phyloP scores from a whole-genome alignment of 129 eudicot genomes.

The Gnaphalium uliginosum region DNA sequence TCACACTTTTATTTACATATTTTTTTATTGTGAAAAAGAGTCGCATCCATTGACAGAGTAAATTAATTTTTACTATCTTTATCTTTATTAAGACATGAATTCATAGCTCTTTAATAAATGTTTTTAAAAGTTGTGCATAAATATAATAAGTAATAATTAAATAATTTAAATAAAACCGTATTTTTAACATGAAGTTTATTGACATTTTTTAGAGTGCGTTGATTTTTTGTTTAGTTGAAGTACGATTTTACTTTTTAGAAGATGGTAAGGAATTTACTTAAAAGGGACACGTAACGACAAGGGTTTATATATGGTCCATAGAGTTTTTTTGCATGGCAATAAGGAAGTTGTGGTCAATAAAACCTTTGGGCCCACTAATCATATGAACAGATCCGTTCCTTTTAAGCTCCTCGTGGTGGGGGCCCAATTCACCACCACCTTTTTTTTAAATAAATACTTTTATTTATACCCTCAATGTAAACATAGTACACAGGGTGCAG shows the following conservation, averaged over 20 bases:
- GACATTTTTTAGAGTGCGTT: not conserved
- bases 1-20: no score
- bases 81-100: no score
- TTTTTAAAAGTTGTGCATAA: no score
- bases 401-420: constrained; percentile 43
- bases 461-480: not conserved
- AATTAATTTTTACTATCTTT: no score
- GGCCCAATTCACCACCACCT: constrained; percentile 31
- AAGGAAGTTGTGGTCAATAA: constrained; percentile 35
- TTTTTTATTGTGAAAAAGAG: no score
- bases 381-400: constrained; percentile 24
- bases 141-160: no score
- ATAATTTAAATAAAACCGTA: no score
- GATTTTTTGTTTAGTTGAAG: not conserved
- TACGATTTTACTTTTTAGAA: not conserved
- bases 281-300: constrained; percentile 15
- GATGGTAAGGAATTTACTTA: not conserved
- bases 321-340: constrained; percentile 10
- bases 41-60: no score
- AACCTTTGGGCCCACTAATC: constrained; percentile 23
- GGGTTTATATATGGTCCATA: constrained; percentile 17
- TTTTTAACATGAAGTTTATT: no score
- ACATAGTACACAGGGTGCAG: no score
- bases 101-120: no score
- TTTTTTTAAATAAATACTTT: not conserved